Evolutionary conservation across 2,329 filamentous ascomycete genomes (phyloP).

Genomic region (Ambrosiella xylebori): DNA sequence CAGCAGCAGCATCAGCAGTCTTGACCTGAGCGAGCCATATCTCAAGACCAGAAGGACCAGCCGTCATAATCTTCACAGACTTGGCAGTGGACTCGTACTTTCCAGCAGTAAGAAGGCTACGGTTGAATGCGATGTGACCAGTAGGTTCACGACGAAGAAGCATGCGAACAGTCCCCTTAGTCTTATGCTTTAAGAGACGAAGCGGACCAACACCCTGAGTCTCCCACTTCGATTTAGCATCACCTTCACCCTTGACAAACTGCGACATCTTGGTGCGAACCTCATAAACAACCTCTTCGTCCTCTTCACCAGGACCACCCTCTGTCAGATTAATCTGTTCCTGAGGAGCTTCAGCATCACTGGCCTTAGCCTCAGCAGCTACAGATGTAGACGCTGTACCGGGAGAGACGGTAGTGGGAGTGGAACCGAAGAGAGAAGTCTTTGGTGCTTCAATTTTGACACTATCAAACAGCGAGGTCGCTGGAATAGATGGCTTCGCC

Average conservation of each 20-base stretch:
- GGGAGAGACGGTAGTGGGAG: neutral
- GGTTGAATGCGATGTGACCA: conserved; percentile 59
- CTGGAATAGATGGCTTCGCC: neutral
- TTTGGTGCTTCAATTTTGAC: neutral
- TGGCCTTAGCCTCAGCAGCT: conserved; percentile 21
- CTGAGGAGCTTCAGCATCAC: conserved; percentile 38
- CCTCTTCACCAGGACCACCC: conserved; percentile 50
- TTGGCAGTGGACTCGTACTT: conserved; percentile 45
- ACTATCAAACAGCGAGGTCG: neutral
- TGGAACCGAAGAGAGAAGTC: conserved; percentile 4
- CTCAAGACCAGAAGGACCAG: conserved; percentile 42
- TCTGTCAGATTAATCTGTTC: conserved; percentile 54
- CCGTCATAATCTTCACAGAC: conserved; percentile 40
- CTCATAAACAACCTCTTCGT: conserved; percentile 54
- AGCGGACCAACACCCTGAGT: conserved; percentile 55
- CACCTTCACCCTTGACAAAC: conserved; percentile 29
- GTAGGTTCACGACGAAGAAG: conserved; percentile 59
- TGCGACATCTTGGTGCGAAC: conserved; percentile 53
- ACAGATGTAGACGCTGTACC: neutral
- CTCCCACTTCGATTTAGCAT: conserved; percentile 41
- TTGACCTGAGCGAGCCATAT: conserved; percentile 59
- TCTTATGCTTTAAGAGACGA: conserved; percentile 57
- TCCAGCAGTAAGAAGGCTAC: conserved; percentile 41
- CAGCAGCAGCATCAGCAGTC: conserved; percentile 39
- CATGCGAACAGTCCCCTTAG: conserved; percentile 47